These are phyloP conservation scores for Viola odorata DNA, from an alignment of 345 rosid genomes.

Conservation along the genomic window DNA sequence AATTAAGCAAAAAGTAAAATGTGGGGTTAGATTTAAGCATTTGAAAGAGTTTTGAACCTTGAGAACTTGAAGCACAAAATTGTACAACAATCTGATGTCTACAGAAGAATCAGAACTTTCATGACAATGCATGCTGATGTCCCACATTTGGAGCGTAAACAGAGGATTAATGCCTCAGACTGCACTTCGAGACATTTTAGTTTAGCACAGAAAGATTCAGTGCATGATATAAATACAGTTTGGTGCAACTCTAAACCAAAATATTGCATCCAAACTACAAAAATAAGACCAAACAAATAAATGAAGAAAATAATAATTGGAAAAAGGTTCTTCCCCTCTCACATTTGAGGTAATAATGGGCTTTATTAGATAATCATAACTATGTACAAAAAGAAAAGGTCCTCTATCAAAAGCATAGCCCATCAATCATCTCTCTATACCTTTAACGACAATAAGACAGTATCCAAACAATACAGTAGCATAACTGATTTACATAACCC, in stretches of 20 bases:
- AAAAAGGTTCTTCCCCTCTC: constrained; percentile 4
- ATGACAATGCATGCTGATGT: too few species aligned
- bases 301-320: not conserved
- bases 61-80: not conserved
- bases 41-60: not conserved
- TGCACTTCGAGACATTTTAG: constrained; percentile 6
- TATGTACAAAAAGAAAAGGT: constrained; percentile 6
- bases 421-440: constrained; percentile 8
- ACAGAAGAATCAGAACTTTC: not conserved
- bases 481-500: constrained; percentile 48
- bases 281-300: not conserved
- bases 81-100: constrained; percentile 7
- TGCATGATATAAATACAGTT: not conserved
- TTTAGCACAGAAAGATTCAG: constrained; percentile 9
- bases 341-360: constrained; percentile 11
- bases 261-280: not conserved
- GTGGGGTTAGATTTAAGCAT: not conserved
- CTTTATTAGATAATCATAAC: constrained; percentile 7
- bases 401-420: not conserved
- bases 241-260: not conserved
- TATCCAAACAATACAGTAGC: constrained; percentile 41
- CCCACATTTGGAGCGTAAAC: not conserved
- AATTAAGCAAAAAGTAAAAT: too few species aligned
- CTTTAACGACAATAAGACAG: constrained; percentile 21
- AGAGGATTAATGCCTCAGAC: constrained; percentile 5